These are phyloP conservation scores for Leccinellum luteum DNA, from an alignment of 768 basidiomycete genomes.

Conservation along the genomic window DNA sequence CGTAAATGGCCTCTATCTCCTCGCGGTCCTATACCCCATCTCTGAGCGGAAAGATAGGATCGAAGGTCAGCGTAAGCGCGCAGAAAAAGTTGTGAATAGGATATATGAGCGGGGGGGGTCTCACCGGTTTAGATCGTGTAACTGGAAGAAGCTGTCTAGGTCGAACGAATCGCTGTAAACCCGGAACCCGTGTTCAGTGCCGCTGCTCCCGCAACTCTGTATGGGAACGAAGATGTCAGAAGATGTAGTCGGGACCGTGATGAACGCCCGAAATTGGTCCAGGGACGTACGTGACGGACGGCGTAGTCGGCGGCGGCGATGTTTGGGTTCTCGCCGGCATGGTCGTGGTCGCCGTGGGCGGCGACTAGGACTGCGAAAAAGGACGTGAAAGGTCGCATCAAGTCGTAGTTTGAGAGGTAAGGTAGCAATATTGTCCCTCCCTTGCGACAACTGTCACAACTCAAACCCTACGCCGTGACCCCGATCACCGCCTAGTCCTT, in stretches of 20 bases:
- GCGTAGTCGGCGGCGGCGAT: slow-evolving; percentile 60
- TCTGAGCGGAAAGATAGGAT: slow-evolving; percentile 33
- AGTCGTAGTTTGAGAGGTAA: slow-evolving; percentile 10
- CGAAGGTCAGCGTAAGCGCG: neutral
- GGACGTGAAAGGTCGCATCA: slow-evolving; percentile 48
- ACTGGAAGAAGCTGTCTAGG: slow-evolving; percentile 84
- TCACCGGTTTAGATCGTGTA: slow-evolving; percentile 89
- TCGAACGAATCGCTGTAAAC: slow-evolving; percentile 73
- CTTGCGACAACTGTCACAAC: too few species aligned
- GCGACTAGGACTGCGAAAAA: slow-evolving; percentile 32
- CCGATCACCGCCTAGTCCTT: slow-evolving; percentile 15
- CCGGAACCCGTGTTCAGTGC: neutral
- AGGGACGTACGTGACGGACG: slow-evolving; percentile 76
- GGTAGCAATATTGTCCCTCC: neutral
- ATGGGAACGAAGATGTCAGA: slow-evolving; percentile 14
- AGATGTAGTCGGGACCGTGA: neutral
- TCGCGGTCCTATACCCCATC: slow-evolving; percentile 81
- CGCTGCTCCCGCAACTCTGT: slow-evolving; percentile 43
- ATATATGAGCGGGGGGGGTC: slow-evolving; percentile 13
- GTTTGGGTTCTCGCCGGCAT: slow-evolving; percentile 58
- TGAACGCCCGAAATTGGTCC: slow-evolving; percentile 3
- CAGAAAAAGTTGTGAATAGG: neutral
- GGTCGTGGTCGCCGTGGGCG: slow-evolving; percentile 65
- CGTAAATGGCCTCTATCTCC: slow-evolving; percentile 95
- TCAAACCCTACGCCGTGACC: slow-evolving; percentile 11